Evolutionary conservation across 192 early-diverging fungal genomes (phyloP).

Genomic region (Dissophora globulifera): DNA sequence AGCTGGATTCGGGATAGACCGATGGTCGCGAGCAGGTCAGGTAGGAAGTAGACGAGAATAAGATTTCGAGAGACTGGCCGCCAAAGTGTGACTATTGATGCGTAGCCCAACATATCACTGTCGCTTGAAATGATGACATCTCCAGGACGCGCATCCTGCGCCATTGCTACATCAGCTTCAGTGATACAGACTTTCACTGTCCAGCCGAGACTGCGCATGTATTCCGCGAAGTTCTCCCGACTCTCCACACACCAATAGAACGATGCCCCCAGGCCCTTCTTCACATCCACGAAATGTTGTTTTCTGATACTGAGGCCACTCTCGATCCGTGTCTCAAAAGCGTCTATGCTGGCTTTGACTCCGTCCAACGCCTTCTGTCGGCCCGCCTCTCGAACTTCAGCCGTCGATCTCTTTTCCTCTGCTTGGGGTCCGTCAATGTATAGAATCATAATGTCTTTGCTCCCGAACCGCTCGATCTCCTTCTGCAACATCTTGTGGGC

Average conservation of each 20-base stretch:
- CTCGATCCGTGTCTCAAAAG: too few species aligned
- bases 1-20: neutral
- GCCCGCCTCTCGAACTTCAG: too few species aligned
- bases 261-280: neutral
- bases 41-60: constrained; percentile 2
- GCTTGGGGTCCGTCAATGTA: too few species aligned
- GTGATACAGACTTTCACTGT: constrained; percentile 1
- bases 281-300: too few species aligned
- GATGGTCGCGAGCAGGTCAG: neutral
- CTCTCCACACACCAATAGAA: constrained; percentile 12
- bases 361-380: too few species aligned
- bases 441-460: too few species aligned
- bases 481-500: too few species aligned
- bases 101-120: constrained; percentile 13
- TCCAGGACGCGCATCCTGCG: neutral
- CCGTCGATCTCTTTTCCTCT: too few species aligned
- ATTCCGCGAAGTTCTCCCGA: constrained; percentile 1
- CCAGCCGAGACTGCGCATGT: neutral
- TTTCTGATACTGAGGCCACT: too few species aligned
- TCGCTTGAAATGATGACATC: constrained; percentile 8
- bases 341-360: too few species aligned
- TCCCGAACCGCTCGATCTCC: too few species aligned
- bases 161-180: constrained; percentile 9
- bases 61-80: constrained; percentile 1
- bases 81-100: neutral